phyloP scores from a whole-genome alignment of 805 yeast species.

The Saccharomyces jurei region DNA sequence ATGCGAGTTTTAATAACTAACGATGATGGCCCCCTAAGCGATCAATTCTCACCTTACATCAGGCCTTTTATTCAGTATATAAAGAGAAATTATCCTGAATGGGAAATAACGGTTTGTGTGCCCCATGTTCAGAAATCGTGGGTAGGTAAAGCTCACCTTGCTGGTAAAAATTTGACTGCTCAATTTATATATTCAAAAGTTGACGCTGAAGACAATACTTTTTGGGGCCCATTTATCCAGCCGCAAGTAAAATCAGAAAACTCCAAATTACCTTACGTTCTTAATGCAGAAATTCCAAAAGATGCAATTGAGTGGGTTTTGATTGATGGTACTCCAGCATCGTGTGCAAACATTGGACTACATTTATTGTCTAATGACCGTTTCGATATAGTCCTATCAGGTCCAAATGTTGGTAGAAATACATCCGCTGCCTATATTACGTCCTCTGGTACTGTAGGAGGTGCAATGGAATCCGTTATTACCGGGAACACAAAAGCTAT shows the following conservation, averaged over 20 bases:
- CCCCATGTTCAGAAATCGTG: conserved; percentile 84
- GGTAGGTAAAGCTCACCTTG: conserved; percentile 97
- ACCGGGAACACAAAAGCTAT: conserved; percentile 54
- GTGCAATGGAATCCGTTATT: conserved; percentile 88
- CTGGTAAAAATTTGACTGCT: conserved; percentile 56
- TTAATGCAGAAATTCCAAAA: conserved; percentile 17
- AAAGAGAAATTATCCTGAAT: conserved; percentile 48
- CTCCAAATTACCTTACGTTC: conserved; percentile 16
- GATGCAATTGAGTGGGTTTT: conserved; percentile 72
- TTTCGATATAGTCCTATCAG: conserved; percentile 82
- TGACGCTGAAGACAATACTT: conserved; percentile 43
- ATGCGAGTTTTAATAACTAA: conserved; percentile 65
- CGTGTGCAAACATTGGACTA: conserved; percentile 85
- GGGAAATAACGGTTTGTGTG: conserved; percentile 78
- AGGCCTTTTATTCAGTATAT: conserved; percentile 72
- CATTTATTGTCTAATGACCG: conserved; percentile 52
- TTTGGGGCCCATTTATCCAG: conserved; percentile 56
- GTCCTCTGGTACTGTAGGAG: conserved; percentile 93
- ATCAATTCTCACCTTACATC: conserved; percentile 72
- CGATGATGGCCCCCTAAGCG: conserved; percentile 93
- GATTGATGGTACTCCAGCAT: conserved; percentile 91
- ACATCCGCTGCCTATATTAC: conserved; percentile 81
- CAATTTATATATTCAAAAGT: conserved; percentile 52
- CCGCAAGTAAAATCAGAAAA: conserved; percentile 37
- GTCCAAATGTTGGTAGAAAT: conserved; percentile 94